A percentile compares a stretch with the other conserved stretches of the same genome.
phyloP scores from a whole-genome alignment of 2,329 filamentous ascomycete species.

The Stemphylium beticola region DNA sequence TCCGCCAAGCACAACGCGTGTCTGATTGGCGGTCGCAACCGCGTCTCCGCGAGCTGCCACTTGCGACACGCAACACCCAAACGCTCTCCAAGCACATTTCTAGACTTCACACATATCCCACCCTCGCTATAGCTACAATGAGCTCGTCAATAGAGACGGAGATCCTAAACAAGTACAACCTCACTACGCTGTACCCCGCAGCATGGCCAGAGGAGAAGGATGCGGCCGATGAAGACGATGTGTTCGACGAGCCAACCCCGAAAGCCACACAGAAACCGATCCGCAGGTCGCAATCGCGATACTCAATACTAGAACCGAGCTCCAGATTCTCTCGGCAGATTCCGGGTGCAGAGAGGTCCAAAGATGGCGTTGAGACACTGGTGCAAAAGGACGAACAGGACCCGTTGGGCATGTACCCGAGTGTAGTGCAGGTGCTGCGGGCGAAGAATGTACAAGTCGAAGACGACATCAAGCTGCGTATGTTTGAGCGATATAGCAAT shows the following conservation, averaged over 20 bases:
- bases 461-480: conserved; percentile 79
- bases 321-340: conserved; percentile 73
- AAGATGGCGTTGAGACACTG: conserved; percentile 73
- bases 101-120: background rate
- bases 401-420: conserved; percentile 85
- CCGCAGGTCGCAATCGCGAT: conserved; percentile 74
- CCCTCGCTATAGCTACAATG: conserved; percentile 28
- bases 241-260: conserved; percentile 57
- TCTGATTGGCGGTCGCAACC: conserved; percentile 34
- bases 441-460: conserved; percentile 80
- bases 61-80: conserved; percentile 17
- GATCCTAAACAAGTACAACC: conserved; percentile 88
- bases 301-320: conserved; percentile 80
- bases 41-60: conserved; percentile 25
- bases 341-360: conserved; percentile 71
- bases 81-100: conserved; percentile 2
- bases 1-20: conserved; percentile 17
- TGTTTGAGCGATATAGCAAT: conserved; percentile 43
- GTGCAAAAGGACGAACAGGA: conserved; percentile 93
- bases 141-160: conserved; percentile 62
- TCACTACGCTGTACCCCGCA: conserved; percentile 76
- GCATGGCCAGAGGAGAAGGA: conserved; percentile 89
- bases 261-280: conserved; percentile 30
- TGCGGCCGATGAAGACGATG: conserved; percentile 63
- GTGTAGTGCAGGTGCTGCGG: conserved; percentile 81